These are phyloP conservation scores for Urostyla sp. DNA, from an alignment of 73 alveolate species.

Conservation along the genomic window DNA sequence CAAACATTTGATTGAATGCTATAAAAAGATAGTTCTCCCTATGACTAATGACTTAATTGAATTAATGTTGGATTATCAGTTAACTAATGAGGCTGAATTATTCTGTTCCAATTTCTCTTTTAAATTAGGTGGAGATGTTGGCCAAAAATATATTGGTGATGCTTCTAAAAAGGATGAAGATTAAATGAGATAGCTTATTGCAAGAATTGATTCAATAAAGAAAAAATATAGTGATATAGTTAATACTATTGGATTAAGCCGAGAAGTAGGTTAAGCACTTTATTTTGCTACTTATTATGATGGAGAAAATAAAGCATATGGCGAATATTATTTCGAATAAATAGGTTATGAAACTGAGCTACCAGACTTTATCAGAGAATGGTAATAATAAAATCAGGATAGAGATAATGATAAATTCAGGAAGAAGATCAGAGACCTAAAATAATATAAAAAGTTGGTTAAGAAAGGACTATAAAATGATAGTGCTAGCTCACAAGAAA, in stretches of 20 bases:
- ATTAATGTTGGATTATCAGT: constrained; percentile 15
- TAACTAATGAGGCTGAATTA: constrained; percentile 33
- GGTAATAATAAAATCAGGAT: not conserved
- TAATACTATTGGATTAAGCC: not conserved
- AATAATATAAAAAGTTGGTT: not conserved
- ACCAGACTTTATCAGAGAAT: not conserved
- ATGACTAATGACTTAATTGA: constrained; percentile 2
- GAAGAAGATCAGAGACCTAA: constrained; percentile 4
- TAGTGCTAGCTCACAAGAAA: not conserved
- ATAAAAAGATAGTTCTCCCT: not conserved
- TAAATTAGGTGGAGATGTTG: not conserved
- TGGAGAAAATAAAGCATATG: not conserved
- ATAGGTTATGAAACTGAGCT: not conserved
- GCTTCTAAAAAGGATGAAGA: constrained; percentile 50
- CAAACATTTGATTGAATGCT: not conserved
- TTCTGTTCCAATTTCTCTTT: constrained; percentile 30
- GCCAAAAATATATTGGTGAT: constrained; percentile 11
- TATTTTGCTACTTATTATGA: constrained; percentile 39
- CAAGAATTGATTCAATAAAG: not conserved
- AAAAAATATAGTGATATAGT: not conserved
- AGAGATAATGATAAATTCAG: not conserved
- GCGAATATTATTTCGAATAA: not conserved
- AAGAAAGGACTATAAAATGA: constrained; percentile 11
- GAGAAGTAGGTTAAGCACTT: constrained; percentile 4
- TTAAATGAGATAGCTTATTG: constrained; percentile 6